A percentile compares a stretch with the other conserved stretches of the same genome.
These are phyloP conservation scores for Debaryomycetaceae sp. DNA, from an alignment of 1,139 yeast genomes.

Conservation along the genomic window DNA sequence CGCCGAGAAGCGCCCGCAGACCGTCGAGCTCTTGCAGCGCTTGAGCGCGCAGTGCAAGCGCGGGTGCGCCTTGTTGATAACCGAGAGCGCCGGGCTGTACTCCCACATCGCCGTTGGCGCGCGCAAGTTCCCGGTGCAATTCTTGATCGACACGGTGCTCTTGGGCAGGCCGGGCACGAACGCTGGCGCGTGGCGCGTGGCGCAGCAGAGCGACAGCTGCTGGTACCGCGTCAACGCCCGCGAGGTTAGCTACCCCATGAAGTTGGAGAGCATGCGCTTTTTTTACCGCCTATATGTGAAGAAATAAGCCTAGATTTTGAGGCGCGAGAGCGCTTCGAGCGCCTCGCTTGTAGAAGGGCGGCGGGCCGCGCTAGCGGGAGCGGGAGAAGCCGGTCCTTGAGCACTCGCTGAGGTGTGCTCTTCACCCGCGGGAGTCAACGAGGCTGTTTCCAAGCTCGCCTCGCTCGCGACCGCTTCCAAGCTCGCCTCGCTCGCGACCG, in stretches of 20 bases:
- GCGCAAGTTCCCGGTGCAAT: conserved; percentile 77
- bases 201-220: conserved; percentile 65
- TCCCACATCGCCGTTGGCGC: conserved; percentile 75
- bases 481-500: no score
- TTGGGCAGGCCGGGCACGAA: conserved; percentile 49
- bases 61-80: conserved; percentile 61
- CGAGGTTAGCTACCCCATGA: conserved; percentile 60
- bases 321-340: no score
- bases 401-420: no score
- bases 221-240: conserved; percentile 69
- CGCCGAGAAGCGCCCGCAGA: conserved; percentile 58
- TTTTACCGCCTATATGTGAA: conserved; percentile 71
- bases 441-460: no score
- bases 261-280: conserved; percentile 82
- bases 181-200: conserved; percentile 61
- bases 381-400: no score
- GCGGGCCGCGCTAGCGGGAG: no score
- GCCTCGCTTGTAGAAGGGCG: no score
- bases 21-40: conserved; percentile 56
- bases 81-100: conserved; percentile 89
- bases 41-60: conserved; percentile 42
- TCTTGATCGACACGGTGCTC: conserved; percentile 67
- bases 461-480: no score
- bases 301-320: no score
- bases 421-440: no score